Evolutionary conservation across 805 yeast genomes (phyloP), one percentile per base, ranked within the genome.

Genomic region (baker's yeast (Saccharomyces cerevisiae)): DNA sequence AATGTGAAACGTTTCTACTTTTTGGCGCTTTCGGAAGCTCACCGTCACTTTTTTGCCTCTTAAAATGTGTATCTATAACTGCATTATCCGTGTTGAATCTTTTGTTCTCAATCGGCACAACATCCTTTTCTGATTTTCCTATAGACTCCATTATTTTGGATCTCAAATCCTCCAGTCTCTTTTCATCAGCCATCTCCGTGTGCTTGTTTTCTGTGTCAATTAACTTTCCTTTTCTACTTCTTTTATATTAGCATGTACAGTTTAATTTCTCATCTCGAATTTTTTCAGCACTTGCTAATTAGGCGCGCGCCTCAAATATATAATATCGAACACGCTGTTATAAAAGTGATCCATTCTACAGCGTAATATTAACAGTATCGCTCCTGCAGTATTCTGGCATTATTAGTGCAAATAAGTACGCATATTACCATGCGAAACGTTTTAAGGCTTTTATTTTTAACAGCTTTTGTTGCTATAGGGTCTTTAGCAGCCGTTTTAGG

Each of bases 401-500:
- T 22, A 9, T 9, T 11, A 17, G 24, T 17, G 22, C 17, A 36
- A 2, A 17, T 36, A 36, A 8, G 22, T 17, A 36, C 24, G 24
- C 43, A 36, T 17, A 36, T 17, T 10, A 36, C 43, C 24, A 36
- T 36, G 43, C 43, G 43, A 36, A 17, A 21, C 24, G 8, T 36
- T 36, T 17, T 36, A 36, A 17, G 11, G 22, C 43, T 36, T 5
- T 36, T 36, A 9, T 8, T 36, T 17, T 36, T 36, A 17, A 21
- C 43, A 6, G 9, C 43, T 36, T 36, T 36, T 36, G 11, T 36
- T 21, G 22, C 17, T 22, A 24, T 26, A 46, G 48, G 29, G 22
- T 46, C 48, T 46, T 14, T 24, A 9, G 82, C 80, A 10, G 92
- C 97, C 2, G 79, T 94, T 9, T 73, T 94, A 50, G 98, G 97